Evolutionary conservation across 805 yeast species (phyloP).

Genomic region (Candida loeiensis): DNA sequence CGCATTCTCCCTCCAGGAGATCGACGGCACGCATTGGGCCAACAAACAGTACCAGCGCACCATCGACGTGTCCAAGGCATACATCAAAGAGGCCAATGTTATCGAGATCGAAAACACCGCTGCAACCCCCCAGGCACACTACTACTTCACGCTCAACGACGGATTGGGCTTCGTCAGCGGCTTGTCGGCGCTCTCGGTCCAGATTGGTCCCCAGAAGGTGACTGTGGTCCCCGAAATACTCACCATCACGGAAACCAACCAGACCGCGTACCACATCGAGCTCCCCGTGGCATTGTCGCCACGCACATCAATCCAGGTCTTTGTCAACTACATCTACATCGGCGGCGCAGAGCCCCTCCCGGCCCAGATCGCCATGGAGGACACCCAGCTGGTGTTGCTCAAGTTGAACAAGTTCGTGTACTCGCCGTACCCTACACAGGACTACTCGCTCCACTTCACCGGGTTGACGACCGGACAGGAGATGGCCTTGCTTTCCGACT

Average conservation of each 20-base stretch:
- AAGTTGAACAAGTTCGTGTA: slow-evolving; percentile 53
- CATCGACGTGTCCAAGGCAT: slow-evolving; percentile 64
- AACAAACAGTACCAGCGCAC: slow-evolving; percentile 54
- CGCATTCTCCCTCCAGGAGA: slow-evolving; percentile 9
- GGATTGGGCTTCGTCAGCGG: slow-evolving; percentile 44
- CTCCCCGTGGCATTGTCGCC: slow-evolving; percentile 70
- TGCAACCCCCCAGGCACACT: slow-evolving; percentile 48
- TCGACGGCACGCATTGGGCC: slow-evolving; percentile 41
- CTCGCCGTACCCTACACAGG: slow-evolving; percentile 57
- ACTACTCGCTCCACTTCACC: slow-evolving; percentile 42
- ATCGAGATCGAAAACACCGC: slow-evolving; percentile 59
- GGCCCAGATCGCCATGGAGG: slow-evolving; percentile 52
- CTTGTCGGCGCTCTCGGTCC: slow-evolving; percentile 43
- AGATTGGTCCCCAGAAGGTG: slow-evolving; percentile 11
- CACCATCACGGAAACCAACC: not conserved
- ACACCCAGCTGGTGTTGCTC: slow-evolving; percentile 56
- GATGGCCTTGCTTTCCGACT: slow-evolving; percentile 28
- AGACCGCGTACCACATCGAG: slow-evolving; percentile 37
- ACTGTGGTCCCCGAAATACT: slow-evolving; percentile 7
- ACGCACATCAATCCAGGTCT: slow-evolving; percentile 47
- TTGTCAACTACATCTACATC: slow-evolving; percentile 47
- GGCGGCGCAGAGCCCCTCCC: slow-evolving; percentile 61
- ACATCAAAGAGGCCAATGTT: slow-evolving; percentile 57
- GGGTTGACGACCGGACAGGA: slow-evolving; percentile 49
- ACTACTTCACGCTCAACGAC: slow-evolving; percentile 52